Percentiles rank a stretch among this genome's conserved stretches.
Conservation (phyloP, 2,329 filamentous ascomycete genomes). For the Fusarium sp. region DNA sequence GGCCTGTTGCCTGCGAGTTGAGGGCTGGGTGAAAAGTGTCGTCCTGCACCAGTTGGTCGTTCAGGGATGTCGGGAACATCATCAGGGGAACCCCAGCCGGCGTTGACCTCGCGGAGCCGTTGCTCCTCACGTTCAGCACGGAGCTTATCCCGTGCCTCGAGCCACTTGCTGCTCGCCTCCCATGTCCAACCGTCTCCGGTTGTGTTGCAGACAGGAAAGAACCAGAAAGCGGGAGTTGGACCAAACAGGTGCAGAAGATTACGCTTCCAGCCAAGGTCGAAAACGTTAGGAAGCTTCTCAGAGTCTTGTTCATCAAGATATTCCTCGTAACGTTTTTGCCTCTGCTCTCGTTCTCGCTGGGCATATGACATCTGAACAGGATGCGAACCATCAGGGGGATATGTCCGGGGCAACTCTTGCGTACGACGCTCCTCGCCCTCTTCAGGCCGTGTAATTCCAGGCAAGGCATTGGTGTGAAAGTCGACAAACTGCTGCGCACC, state of each 20-base stretch:
- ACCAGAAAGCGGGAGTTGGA: slow-evolving; percentile 78
- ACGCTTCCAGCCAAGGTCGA: slow-evolving; percentile 85
- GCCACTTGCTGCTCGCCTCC: slow-evolving; percentile 86
- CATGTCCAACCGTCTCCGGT: slow-evolving; percentile 94
- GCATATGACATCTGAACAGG: slow-evolving; percentile 65
- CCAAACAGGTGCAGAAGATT: slow-evolving; percentile 90
- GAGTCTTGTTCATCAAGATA: slow-evolving; percentile 94
- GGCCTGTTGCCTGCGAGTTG: slow-evolving; percentile 46
- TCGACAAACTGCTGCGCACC: slow-evolving; percentile 81
- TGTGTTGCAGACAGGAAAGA: slow-evolving; percentile 84
- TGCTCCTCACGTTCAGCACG: slow-evolving; percentile 69
- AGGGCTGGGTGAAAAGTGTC: slow-evolving; percentile 47
- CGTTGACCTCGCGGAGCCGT: slow-evolving; percentile 71
- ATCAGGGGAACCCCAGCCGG: slow-evolving; percentile 71
- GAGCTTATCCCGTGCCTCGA: slow-evolving; percentile 76
- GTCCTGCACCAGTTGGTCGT: slow-evolving; percentile 47
- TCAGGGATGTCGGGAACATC: slow-evolving; percentile 44
- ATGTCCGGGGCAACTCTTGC: slow-evolving; percentile 38
- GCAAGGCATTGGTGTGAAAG: slow-evolving; percentile 83
- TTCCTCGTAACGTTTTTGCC: slow-evolving; percentile 68
- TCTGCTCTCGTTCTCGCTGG: slow-evolving; percentile 67
- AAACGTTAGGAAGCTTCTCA: slow-evolving; percentile 89
- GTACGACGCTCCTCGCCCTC: slow-evolving; percentile 76
- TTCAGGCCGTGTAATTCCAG: slow-evolving; percentile 83
- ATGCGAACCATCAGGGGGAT: slow-evolving; percentile 49